A percentile compares a stretch with the other conserved stretches of the same genome.
Evolutionary conservation across 2,329 filamentous ascomycete genomes (phyloP).

Genomic region (Hypoxylon sp.): DNA sequence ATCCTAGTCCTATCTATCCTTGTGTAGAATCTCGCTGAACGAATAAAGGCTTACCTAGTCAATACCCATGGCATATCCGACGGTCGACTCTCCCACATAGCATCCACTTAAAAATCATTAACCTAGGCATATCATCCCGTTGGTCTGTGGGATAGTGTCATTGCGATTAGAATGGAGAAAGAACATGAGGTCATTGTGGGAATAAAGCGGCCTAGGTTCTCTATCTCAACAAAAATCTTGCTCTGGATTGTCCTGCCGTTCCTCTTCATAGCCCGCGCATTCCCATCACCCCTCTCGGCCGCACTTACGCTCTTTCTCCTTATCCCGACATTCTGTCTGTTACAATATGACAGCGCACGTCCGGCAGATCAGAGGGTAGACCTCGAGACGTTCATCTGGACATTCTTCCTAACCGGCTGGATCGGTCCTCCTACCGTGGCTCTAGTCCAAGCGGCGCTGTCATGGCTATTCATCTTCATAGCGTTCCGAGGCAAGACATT

Average conservation of each 20-base stretch:
- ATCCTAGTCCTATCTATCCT: neutral
- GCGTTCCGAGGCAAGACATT: neutral
- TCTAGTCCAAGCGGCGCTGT: conserved; percentile 26
- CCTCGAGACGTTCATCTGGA: conserved; percentile 39
- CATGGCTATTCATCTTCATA: neutral
- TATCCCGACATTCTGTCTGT: conserved; percentile 17
- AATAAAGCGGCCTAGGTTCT: conserved; percentile 8
- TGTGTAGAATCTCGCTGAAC: neutral
- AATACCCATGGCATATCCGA: neutral
- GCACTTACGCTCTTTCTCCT: conserved; percentile 5
- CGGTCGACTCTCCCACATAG: neutral
- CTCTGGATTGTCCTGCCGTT: conserved; percentile 18
- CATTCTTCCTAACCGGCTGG: conserved; percentile 37
- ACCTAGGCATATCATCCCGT: neutral
- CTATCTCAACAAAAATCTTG: conserved; percentile 12
- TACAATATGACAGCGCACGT: conserved; percentile 23
- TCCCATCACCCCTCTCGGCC: conserved; percentile 22
- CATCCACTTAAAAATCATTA: neutral
- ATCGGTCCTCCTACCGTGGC: conserved; percentile 31
- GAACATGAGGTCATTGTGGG: neutral
- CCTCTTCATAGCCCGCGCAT: conserved; percentile 5
- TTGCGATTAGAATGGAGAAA: neutral
- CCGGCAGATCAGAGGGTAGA: conserved; percentile 15
- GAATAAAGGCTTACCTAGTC: neutral
- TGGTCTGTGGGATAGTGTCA: neutral